These are phyloP conservation scores for Aurantiochytrium sp. DNA, from an alignment of 108 stramenopile genomes.

Conservation along the genomic window DNA sequence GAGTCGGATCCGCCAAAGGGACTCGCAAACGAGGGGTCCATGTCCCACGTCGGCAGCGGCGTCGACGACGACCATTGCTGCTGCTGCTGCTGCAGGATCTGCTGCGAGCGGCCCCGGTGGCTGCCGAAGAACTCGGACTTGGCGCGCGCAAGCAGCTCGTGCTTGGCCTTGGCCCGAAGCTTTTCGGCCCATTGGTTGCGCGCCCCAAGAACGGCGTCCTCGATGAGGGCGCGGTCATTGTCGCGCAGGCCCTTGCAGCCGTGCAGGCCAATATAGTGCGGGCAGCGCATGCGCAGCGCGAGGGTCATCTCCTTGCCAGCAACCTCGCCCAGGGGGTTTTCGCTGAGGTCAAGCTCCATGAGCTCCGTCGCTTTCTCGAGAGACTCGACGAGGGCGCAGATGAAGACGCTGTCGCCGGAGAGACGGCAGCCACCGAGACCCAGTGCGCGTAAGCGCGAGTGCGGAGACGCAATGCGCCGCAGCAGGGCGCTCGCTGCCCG, in stretches of 20 bases:
- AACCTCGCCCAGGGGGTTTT: background rate
- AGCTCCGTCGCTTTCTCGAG: background rate
- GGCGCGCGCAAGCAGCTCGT: background rate
- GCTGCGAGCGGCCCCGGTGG: background rate
- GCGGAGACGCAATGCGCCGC: background rate
- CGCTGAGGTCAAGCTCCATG: background rate
- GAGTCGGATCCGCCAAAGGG: background rate
- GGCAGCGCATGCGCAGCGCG: background rate
- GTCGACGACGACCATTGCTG: background rate
- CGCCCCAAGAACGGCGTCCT: background rate
- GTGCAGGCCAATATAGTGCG: background rate
- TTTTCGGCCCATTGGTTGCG: background rate
- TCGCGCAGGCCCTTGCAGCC: background rate
- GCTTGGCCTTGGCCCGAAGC: background rate
- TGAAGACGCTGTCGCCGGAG: background rate
- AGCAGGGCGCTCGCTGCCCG: background rate
- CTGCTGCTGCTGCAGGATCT: too few relatives aligned
- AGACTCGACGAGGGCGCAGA: background rate
- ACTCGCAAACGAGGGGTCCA: background rate
- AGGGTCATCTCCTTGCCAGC: slow-evolving; percentile 6
- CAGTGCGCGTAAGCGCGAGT: background rate
- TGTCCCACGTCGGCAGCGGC: background rate
- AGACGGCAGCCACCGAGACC: background rate
- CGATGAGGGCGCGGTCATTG: background rate
- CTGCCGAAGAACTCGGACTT: background rate